These are phyloP conservation scores for Metahyphopichia silvanorum DNA, from an alignment of 805 yeast species.

Conservation along the genomic window DNA sequence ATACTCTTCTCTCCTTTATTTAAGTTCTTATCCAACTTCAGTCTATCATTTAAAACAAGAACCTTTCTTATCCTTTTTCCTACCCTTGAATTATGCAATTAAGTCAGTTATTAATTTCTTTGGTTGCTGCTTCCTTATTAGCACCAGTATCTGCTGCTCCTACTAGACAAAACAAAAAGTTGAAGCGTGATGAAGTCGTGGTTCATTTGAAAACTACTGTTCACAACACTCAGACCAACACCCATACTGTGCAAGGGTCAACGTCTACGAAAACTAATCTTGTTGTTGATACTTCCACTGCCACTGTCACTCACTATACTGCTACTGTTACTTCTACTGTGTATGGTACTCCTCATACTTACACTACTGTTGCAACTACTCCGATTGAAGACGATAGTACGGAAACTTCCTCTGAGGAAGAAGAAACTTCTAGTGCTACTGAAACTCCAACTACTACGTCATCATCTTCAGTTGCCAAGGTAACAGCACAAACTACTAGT, in stretches of 20 bases:
- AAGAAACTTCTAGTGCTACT: slow-evolving; percentile 7
- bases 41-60: slow-evolving; percentile 8
- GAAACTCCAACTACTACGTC: slow-evolving; percentile 8
- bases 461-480: slow-evolving; percentile 6
- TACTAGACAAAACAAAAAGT: slow-evolving; percentile 7
- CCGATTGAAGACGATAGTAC: slow-evolving; percentile 18
- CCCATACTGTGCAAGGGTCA: slow-evolving; percentile 28
- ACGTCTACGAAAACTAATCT: slow-evolving; percentile 26
- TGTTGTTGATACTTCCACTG: slow-evolving; percentile 26
- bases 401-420: slow-evolving; percentile 6
- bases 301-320: slow-evolving; percentile 39
- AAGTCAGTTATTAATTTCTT: slow-evolving; percentile 16
- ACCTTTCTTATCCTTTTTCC: slow-evolving; percentile 5
- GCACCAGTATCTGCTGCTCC: slow-evolving; percentile 20
- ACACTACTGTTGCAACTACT: slow-evolving; percentile 31
- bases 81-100: slow-evolving; percentile 20
- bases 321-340: slow-evolving; percentile 43
- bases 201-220: slow-evolving; percentile 34
- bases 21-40: slow-evolving; percentile 10
- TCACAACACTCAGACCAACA: slow-evolving; percentile 30
- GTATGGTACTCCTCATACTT: slow-evolving; percentile 35
- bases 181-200: slow-evolving; percentile 20
- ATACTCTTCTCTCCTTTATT: no score
- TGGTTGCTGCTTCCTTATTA: slow-evolving; percentile 17
- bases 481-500: slow-evolving; percentile 7